A percentile compares a stretch with the other conserved stretches of the same genome.
phyloP scores from a whole-genome alignment of 306 rosid genomes.

The Canavalia ensiformis region DNA sequence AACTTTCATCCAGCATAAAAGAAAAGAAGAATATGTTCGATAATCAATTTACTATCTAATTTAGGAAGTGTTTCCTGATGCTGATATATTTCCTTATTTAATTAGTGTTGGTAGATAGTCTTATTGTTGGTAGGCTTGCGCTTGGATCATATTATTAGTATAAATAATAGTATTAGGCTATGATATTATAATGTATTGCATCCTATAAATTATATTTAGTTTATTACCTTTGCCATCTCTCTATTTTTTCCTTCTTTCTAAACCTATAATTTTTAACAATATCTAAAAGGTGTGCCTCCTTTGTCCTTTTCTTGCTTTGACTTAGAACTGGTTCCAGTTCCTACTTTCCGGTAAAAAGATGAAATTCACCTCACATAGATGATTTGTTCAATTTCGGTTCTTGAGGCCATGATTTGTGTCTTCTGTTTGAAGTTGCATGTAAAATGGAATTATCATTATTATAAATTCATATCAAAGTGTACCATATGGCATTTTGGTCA shows the following conservation, averaged over 20 bases:
- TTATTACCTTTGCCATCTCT: neutral
- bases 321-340: neutral
- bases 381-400: neutral
- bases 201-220: neutral
- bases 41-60: neutral
- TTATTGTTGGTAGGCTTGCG: neutral
- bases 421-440: constrained; percentile 6
- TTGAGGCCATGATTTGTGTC: neutral
- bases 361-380: neutral
- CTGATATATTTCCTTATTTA: neutral
- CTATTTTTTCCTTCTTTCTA: constrained; percentile 5
- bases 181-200: neutral
- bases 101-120: neutral
- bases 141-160: neutral
- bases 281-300: constrained; percentile 6
- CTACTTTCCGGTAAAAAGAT: neutral
- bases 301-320: neutral
- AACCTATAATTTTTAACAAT: neutral
- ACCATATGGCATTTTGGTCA: constrained; percentile 5
- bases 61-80: neutral
- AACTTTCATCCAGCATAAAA: neutral
- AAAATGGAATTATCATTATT: neutral
- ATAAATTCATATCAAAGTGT: constrained; percentile 6
- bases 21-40: neutral
- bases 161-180: neutral